phyloP scores from a whole-genome alignment of 2,329 filamentous ascomycete species.

The Pseudogymnoascus sp. region DNA sequence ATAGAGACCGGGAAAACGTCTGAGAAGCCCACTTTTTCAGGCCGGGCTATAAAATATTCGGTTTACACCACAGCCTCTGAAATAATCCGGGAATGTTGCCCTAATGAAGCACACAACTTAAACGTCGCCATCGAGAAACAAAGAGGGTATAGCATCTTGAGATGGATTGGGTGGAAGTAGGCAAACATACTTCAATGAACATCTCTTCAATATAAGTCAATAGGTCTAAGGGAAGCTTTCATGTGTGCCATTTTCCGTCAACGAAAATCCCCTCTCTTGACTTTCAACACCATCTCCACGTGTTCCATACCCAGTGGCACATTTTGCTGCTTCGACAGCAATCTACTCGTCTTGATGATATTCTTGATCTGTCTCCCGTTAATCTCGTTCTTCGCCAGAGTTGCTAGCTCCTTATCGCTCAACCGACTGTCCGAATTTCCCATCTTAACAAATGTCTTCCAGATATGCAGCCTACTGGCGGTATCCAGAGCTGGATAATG shows the following conservation, averaged over 20 bases:
- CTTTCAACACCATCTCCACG: conserved; percentile 24
- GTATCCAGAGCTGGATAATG: conserved; percentile 21
- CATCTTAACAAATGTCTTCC: conserved; percentile 20
- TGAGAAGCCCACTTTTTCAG: not conserved
- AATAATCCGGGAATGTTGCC: not conserved
- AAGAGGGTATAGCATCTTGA: not conserved
- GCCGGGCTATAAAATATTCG: not conserved
- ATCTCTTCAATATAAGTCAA: no score
- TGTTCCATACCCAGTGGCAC: conserved; percentile 20
- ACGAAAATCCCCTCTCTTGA: conserved; percentile 15
- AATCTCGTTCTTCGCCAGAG: conserved; percentile 20
- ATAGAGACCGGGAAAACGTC: not conserved
- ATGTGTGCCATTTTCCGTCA: not conserved
- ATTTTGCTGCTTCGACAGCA: conserved; percentile 23
- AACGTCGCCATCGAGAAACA: not conserved
- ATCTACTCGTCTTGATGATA: conserved; percentile 26
- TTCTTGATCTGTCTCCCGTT: conserved; percentile 33
- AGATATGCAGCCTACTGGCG: conserved; percentile 20
- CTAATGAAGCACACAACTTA: not conserved
- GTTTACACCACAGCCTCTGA: not conserved
- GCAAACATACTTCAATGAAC: not conserved
- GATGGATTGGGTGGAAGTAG: not conserved
- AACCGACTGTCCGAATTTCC: conserved; percentile 12
- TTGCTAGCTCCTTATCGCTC: conserved; percentile 16
- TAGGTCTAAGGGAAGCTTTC: no score